A percentile compares a stretch with the other conserved stretches of the same genome.
phyloP scores from a whole-genome alignment of 768 basidiomycete genomes.

The Leucosporidium yakuticum region DNA sequence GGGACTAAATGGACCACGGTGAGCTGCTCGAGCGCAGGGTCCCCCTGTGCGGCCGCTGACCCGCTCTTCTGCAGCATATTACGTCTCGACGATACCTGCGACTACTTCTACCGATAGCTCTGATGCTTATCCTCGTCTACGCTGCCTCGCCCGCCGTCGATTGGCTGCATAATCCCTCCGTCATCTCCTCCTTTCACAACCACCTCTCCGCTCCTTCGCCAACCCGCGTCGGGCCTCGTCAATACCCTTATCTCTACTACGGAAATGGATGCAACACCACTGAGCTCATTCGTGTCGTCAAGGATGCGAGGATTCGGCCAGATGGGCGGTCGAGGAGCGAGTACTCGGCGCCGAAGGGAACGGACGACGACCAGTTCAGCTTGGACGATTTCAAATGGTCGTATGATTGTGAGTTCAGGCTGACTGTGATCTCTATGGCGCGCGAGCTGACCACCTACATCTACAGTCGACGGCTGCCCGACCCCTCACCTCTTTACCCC shows the following conservation, averaged over 20 bases:
- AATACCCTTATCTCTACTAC: background rate
- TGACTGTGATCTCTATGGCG: background rate
- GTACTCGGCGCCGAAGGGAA: background rate
- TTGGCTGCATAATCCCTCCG: too few relatives aligned
- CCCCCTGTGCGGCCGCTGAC: too few relatives aligned
- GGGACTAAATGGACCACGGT: too few relatives aligned
- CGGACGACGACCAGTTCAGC: background rate
- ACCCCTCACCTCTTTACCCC: background rate
- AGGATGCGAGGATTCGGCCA: background rate
- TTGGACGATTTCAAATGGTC: constrained; percentile 4
- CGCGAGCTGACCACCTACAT: background rate
- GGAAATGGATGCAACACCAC: constrained; percentile 3
- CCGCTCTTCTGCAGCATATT: too few relatives aligned
- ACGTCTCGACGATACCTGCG: too few relatives aligned
- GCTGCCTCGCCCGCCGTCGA: too few relatives aligned
- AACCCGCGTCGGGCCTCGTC: constrained; percentile 5
- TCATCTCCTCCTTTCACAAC: too few relatives aligned
- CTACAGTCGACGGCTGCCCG: background rate
- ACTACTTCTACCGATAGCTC: too few relatives aligned
- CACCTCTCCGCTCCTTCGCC: background rate
- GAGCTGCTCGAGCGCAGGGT: too few relatives aligned
- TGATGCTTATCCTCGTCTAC: too few relatives aligned
- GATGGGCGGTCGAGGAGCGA: background rate
- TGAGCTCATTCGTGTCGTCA: background rate
- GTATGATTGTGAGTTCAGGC: constrained; percentile 6